Evolutionary conservation across 495 filamentous ascomycete species (phyloP), one percentile per base, ranked within the genome.

Genomic region (Pyronema omphalodes): DNA sequence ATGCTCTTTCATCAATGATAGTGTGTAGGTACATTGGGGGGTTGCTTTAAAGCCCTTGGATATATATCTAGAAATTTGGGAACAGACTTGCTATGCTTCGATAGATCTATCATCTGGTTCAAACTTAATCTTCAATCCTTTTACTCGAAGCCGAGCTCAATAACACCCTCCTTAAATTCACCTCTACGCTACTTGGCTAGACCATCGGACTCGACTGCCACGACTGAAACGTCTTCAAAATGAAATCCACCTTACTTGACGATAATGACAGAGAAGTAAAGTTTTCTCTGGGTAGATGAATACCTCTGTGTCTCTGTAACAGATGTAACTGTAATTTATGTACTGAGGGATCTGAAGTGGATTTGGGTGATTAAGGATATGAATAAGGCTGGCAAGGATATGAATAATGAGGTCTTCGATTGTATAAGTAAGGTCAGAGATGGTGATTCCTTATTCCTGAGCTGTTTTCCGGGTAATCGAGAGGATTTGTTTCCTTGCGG

Each of bases 251-350:
- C 5, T 75, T 74, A 3, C 71, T 77, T 23, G 67, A 75, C 41
- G 68, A 74, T 23, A 67, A 75, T 43, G 68, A 74, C 39, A 72
- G 76, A 37, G 71, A 72, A 49, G 72, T 76, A 54, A 77, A 79
- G 57, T 68, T 75, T 57, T 80, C 74, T 44, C 72, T 77, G 47
- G 80, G 78, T 35, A 74, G 71, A 52, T 73, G 75, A n/a, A n/a
- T n/a, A n/a, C n/a, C n/a, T 53, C 70, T 83, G 12, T 76, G 79
- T 19, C 78, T 78, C 4, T 74, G 69, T 45, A 76, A 71, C 55
- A 76, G 73, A 12, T 72, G 74, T 54, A 83, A 81, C 66, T 77
- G 76, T 51, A 80, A 74, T 37, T 70, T 77, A n/a, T 79, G 75
- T 61, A 71, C 80, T 37, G 76, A 76, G 8, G 79, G 78, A 17